Conservation (phyloP, 1,139 yeast species). For the Starmera stellimalicola region DNA sequence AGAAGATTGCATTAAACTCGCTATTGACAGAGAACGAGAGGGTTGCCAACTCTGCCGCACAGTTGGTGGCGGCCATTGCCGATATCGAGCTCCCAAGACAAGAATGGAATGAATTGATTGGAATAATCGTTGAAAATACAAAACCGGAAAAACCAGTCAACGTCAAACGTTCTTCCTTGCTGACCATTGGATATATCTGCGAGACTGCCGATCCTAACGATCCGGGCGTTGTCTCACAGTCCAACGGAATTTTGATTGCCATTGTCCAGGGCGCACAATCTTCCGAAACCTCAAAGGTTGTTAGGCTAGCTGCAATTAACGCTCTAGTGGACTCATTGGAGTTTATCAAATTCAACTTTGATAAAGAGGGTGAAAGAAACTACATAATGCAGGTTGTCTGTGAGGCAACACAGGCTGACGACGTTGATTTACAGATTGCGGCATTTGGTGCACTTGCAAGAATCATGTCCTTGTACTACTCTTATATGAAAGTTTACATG, state of each 20-base stretch:
- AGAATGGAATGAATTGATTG: slow-evolving; percentile 85
- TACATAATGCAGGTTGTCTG: slow-evolving; percentile 98
- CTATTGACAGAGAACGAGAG: slow-evolving; percentile 60
- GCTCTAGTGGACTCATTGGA: slow-evolving; percentile 89
- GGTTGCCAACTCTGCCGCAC: slow-evolving; percentile 87
- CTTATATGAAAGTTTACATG: slow-evolving; percentile 90
- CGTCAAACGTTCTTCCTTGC: slow-evolving; percentile 77
- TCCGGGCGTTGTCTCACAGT: slow-evolving; percentile 70
- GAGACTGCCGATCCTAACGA: slow-evolving; percentile 87
- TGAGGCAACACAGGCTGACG: slow-evolving; percentile 90
- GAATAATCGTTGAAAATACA: slow-evolving; percentile 77
- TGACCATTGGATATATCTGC: slow-evolving; percentile 91
- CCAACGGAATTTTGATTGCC: slow-evolving; percentile 89
- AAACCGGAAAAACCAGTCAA: slow-evolving; percentile 65
- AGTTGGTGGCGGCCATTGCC: slow-evolving; percentile 92
- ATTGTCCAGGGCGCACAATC: slow-evolving; percentile 94
- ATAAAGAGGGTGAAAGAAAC: slow-evolving; percentile 89
- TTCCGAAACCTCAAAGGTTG: slow-evolving; percentile 63
- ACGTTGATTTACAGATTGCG: slow-evolving; percentile 77
- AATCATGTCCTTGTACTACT: slow-evolving; percentile 84
- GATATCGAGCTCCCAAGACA: slow-evolving; percentile 83
- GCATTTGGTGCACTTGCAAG: slow-evolving; percentile 94
- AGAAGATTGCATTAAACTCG: slow-evolving; percentile 54
- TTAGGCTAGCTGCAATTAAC: slow-evolving; percentile 82
- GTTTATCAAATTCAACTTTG: slow-evolving; percentile 81